A percentile compares a stretch with the other conserved stretches of the same genome.
phyloP scores from a whole-genome alignment of 2,329 filamentous ascomycete species.

The Calonectria honghensis region DNA sequence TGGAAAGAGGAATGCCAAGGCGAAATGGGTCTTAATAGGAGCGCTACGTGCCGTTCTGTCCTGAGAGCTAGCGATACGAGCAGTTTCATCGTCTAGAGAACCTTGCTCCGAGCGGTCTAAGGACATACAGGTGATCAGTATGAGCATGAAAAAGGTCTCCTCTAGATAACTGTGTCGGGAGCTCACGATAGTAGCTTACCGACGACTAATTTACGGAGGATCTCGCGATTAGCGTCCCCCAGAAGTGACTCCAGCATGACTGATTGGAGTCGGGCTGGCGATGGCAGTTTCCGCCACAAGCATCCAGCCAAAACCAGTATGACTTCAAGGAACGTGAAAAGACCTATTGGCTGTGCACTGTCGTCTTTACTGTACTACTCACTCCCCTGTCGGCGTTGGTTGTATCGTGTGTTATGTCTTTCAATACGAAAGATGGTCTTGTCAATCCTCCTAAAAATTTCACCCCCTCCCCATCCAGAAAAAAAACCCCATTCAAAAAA shows the following conservation, averaged over 20 bases:
- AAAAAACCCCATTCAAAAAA: too few species aligned
- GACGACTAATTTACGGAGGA: slow-evolving; percentile 29
- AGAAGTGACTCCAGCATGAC: slow-evolving; percentile 41
- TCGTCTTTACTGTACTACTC: too few species aligned
- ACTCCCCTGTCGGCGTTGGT: too few species aligned
- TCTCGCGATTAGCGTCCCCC: slow-evolving; percentile 37
- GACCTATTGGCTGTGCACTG: too few species aligned
- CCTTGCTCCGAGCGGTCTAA: neutral
- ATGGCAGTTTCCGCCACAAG: neutral
- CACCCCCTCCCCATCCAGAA: too few species aligned
- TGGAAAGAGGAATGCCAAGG: neutral
- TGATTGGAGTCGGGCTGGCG: neutral
- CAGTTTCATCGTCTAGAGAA: slow-evolving; percentile 18
- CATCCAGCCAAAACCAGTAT: neutral
- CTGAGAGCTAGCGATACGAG: neutral
- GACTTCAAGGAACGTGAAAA: too few species aligned
- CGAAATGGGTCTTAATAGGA: neutral
- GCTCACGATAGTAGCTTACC: neutral
- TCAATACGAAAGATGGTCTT: too few species aligned
- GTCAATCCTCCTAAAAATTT: too few species aligned
- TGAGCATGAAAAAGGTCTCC: neutral
- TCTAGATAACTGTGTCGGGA: neutral
- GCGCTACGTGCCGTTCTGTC: neutral
- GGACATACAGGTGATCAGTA: neutral
- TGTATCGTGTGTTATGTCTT: too few species aligned